These are phyloP conservation scores for Leccinum variicolor DNA, from an alignment of 768 basidiomycete species.

Conservation along the genomic window DNA sequence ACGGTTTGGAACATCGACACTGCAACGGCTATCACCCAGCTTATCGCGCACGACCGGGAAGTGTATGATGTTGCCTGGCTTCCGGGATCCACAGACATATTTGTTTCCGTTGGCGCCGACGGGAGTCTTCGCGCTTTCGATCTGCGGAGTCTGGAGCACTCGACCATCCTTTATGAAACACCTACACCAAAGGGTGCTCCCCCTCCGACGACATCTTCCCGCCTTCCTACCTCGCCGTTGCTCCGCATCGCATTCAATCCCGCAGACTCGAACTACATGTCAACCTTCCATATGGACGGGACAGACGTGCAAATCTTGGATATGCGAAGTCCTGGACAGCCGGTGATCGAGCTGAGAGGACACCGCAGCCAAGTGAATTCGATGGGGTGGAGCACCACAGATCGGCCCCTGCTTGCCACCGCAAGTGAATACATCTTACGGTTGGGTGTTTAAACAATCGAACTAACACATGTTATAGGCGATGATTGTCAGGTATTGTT, in stretches of 20 bases:
- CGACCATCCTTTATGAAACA: constrained; percentile 96
- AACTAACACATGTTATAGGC: constrained; percentile 41
- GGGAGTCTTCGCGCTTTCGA: constrained; percentile 96
- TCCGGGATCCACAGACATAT: constrained; percentile 92
- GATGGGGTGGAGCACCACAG: constrained; percentile 85
- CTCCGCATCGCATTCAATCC: constrained; percentile 91
- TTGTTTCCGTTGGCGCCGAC: constrained; percentile 97
- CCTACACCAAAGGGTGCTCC: constrained; percentile 73
- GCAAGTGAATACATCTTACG: constrained; percentile 56
- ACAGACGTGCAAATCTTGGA: constrained; percentile 89
- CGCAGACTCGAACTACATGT: constrained; percentile 90
- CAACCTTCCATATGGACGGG: constrained; percentile 95
- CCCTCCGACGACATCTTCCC: constrained; percentile 54
- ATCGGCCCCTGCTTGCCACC: constrained; percentile 81
- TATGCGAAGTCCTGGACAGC: constrained; percentile 94
- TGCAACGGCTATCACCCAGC: constrained; percentile 89
- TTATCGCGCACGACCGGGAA: constrained; percentile 95
- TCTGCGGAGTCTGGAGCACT: constrained; percentile 93
- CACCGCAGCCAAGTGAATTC: constrained; percentile 83
- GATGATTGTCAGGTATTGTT: constrained; percentile 94
- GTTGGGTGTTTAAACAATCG: background rate
- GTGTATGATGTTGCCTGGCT: constrained; percentile 99
- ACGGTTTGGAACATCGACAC: constrained; percentile 99
- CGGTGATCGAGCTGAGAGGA: constrained; percentile 86
- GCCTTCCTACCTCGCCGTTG: constrained; percentile 76